Base-by-base conservation (phyloP, 768 basidiomycete species). In the Podaxis mareebaensis region DNA sequence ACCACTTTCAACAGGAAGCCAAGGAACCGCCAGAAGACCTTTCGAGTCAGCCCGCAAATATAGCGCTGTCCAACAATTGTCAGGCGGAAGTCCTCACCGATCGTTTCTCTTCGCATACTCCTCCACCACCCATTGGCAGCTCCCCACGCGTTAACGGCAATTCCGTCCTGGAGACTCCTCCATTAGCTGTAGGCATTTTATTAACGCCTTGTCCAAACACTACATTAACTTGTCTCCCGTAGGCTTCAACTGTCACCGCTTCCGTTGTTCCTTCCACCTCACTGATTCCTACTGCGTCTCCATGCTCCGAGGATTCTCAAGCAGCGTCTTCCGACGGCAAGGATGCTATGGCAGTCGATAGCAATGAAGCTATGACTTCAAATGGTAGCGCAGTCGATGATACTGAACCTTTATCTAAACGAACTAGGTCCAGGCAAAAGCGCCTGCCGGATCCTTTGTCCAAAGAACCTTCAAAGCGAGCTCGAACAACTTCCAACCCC, bases 361-460 rank as follows among this genome's bases (percentile, higher is more conserved):
- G n/a, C 15, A 24, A 61, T 53, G 20, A 26, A 53, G 17, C 15
- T 13, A 15, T 24, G 15, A 2, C 24, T 11, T 40, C 26, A 7
- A 39, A 26, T 30, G 17, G 26, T 8, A 74, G 36, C 69, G 69
- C 39, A 67, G 66, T 39, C 44, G 26, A 51, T 7, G 53, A 33
- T 8, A 20, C 13, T 67, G 69, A 46, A 68, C 63, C 26, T 52
- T 39, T 46, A 2, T 17, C 63, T 12, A 59, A 42, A 53, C 51
- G 57, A 12, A 64, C 54, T n/a, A 49, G 54, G 36, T 64, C 58
- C 7, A 58, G 44, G 22, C 38, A 57, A 11, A 64, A 58, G 17
- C 57, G 63, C 8, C 26, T 22, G 2, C 46, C 54, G 6, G 44
- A 63, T 51, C 3, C 54, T 4, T 6, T 56, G 38, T 57, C 48